These are phyloP conservation scores for Saprolegnia parasitica DNA, from an alignment of 352 stramenopile genomes.

Conservation along the genomic window DNA sequence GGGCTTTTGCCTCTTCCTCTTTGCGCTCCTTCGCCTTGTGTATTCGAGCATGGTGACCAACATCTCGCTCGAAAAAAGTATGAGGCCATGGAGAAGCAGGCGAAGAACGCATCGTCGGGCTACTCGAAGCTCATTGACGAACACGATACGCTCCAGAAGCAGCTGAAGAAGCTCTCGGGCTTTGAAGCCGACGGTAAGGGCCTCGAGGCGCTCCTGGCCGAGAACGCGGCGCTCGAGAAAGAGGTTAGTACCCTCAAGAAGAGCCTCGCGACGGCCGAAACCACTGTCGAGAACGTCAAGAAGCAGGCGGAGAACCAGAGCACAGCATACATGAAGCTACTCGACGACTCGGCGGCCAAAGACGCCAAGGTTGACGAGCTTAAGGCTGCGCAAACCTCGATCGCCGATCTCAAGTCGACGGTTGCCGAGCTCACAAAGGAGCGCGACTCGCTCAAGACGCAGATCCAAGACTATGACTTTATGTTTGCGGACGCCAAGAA, in stretches of 20 bases:
- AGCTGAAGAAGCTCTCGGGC: slow-evolving; percentile 52
- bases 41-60: slow-evolving; percentile 67
- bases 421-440: slow-evolving; percentile 53
- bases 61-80: slow-evolving; percentile 67
- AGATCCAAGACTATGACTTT: slow-evolving; percentile 86
- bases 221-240: slow-evolving; percentile 17
- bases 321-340: slow-evolving; percentile 72
- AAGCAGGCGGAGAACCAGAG: slow-evolving; percentile 78
- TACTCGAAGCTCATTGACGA: slow-evolving; percentile 69
- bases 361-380: slow-evolving; percentile 47
- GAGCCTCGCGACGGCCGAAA: slow-evolving; percentile 31
- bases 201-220: slow-evolving; percentile 14
- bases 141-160: slow-evolving; percentile 58
- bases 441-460: slow-evolving; percentile 61
- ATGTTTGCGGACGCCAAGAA: slow-evolving; percentile 87
- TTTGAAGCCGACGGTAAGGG: slow-evolving; percentile 12
- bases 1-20: slow-evolving; percentile 79
- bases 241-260: slow-evolving; percentile 17
- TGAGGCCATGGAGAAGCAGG: slow-evolving; percentile 70
- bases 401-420: slow-evolving; percentile 43
- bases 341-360: slow-evolving; percentile 63
- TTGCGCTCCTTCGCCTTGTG: slow-evolving; percentile 69
- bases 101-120: slow-evolving; percentile 45
- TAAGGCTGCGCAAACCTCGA: slow-evolving; percentile 43
- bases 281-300: slow-evolving; percentile 50